These are phyloP conservation scores for California macrophylla DNA, from an alignment of 441 rosid species.

Conservation along the genomic window DNA sequence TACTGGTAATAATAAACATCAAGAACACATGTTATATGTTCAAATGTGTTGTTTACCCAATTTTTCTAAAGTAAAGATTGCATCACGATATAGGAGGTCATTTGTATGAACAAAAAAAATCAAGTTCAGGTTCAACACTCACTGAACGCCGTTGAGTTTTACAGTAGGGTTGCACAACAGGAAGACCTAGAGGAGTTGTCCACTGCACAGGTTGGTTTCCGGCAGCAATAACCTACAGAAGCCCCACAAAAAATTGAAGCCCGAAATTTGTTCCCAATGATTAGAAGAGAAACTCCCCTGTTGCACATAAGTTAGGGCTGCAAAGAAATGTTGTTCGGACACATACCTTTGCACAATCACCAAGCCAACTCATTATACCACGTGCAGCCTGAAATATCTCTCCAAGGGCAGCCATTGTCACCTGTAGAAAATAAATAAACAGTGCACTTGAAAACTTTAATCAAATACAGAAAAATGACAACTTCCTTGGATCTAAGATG, in stretches of 20 bases:
- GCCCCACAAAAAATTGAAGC: background rate
- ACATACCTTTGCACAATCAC: conserved; percentile 84
- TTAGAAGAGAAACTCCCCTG: background rate
- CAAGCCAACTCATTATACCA: conserved; percentile 88
- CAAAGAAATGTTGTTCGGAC: background rate
- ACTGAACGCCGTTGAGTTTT: conserved; percentile 70
- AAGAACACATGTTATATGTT: background rate
- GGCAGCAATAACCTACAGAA: conserved; percentile 59
- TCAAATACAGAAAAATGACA: background rate
- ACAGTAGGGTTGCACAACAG: conserved; percentile 87
- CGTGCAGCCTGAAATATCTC: conserved; percentile 91
- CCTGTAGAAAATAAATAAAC: conserved; percentile 33
- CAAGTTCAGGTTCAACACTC: conserved; percentile 25
- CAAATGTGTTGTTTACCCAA: background rate
- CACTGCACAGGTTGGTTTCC: conserved; percentile 81
- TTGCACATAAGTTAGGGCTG: background rate
- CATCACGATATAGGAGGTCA: conserved; percentile 1
- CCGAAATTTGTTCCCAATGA: background rate
- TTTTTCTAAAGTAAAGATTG: background rate
- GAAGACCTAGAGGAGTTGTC: conserved; percentile 97
- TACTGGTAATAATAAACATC: background rate
- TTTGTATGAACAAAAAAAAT: conserved; percentile 10
- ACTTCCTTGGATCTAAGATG: background rate
- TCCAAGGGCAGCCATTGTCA: conserved; percentile 82
- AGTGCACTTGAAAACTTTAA: background rate